Evolutionary conservation across 805 yeast species (phyloP).

Genomic region (Tetrapisispora iriomotensis): DNA sequence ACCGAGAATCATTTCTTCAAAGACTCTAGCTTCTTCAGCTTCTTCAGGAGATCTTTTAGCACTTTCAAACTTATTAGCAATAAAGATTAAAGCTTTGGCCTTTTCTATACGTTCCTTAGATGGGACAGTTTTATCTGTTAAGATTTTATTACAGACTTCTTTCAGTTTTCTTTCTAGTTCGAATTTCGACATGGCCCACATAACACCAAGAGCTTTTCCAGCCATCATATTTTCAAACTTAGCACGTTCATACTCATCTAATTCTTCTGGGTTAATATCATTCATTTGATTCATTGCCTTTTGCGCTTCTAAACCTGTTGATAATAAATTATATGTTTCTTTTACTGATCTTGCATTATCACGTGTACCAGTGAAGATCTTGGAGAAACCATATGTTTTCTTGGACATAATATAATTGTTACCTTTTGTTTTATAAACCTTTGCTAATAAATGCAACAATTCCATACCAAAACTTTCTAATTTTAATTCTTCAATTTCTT

Average conservation of each 20-base stretch:
- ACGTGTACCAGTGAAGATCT: slow-evolving; percentile 68
- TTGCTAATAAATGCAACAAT: slow-evolving; percentile 73
- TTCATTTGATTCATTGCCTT: slow-evolving; percentile 63
- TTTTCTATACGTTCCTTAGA: slow-evolving; percentile 55
- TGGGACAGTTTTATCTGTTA: slow-evolving; percentile 56
- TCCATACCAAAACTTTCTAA: slow-evolving; percentile 94
- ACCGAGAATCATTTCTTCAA: slow-evolving; percentile 87
- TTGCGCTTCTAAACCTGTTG: slow-evolving; percentile 85
- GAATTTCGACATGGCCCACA: slow-evolving; percentile 88
- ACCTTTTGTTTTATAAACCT: slow-evolving; percentile 66
- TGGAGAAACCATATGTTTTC: slow-evolving; percentile 79
- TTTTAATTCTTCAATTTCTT: slow-evolving; percentile 72
- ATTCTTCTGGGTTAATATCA: slow-evolving; percentile 51
- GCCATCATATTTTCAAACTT: slow-evolving; percentile 74
- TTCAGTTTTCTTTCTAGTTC: slow-evolving; percentile 75
- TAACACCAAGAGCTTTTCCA: slow-evolving; percentile 86
- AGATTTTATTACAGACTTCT: slow-evolving; percentile 70
- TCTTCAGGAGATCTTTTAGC: slow-evolving; percentile 76
- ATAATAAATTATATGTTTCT: slow-evolving; percentile 72
- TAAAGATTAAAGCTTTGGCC: slow-evolving; percentile 66
- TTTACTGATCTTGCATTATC: slow-evolving; percentile 77
- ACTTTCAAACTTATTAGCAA: slow-evolving; percentile 60
- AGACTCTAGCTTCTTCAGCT: slow-evolving; percentile 82
- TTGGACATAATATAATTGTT: slow-evolving; percentile 62
- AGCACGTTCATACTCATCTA: slow-evolving; percentile 52